A percentile compares a stretch with the other conserved stretches of the same genome.
Conservation (phyloP, 2,329 filamentous ascomycete species). For the Fusarium ambrosium region DNA sequence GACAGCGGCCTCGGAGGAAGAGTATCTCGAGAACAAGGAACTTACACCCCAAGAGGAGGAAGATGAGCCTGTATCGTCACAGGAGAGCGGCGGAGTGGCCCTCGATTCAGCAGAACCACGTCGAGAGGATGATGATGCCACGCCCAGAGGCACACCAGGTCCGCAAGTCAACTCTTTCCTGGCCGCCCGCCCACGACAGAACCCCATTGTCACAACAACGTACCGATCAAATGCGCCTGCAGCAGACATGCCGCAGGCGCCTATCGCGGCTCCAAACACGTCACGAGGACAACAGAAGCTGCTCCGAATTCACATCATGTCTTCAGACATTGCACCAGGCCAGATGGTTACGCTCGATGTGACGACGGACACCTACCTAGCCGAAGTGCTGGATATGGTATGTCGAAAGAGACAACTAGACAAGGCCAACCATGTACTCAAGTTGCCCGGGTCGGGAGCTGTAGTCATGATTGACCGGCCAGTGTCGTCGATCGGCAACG, state of each 20-base stretch:
- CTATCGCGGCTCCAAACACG: conserved; percentile 58
- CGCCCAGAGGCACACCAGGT: conserved; percentile 44
- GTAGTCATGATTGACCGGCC: conserved; percentile 83
- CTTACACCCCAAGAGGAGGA: conserved; percentile 77
- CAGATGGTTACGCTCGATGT: conserved; percentile 81
- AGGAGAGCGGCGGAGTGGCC: conserved; percentile 46
- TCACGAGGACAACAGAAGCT: conserved; percentile 76
- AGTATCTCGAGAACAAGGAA: conserved; percentile 77
- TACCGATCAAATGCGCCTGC: conserved; percentile 67
- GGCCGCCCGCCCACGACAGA: conserved; percentile 58
- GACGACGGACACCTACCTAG: conserved; percentile 86
- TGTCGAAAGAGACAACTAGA: conserved; percentile 84
- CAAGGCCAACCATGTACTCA: conserved; percentile 83
- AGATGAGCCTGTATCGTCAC: conserved; percentile 41
- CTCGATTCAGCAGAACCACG: conserved; percentile 50
- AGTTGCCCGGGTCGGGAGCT: conserved; percentile 79
- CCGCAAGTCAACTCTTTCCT: conserved; percentile 50
- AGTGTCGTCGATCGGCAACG: conserved; percentile 82
- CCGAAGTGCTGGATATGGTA: conserved; percentile 83
- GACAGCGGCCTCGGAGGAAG: conserved; percentile 77
- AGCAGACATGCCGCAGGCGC: conserved; percentile 69
- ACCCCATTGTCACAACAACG: conserved; percentile 73
- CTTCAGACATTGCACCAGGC: conserved; percentile 77
- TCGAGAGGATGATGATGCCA: conserved; percentile 43
- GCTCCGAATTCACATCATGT: conserved; percentile 78